phyloP scores from a whole-genome alignment of 2,329 filamentous ascomycete species.

The Rhytidhysteron rufulum region DNA sequence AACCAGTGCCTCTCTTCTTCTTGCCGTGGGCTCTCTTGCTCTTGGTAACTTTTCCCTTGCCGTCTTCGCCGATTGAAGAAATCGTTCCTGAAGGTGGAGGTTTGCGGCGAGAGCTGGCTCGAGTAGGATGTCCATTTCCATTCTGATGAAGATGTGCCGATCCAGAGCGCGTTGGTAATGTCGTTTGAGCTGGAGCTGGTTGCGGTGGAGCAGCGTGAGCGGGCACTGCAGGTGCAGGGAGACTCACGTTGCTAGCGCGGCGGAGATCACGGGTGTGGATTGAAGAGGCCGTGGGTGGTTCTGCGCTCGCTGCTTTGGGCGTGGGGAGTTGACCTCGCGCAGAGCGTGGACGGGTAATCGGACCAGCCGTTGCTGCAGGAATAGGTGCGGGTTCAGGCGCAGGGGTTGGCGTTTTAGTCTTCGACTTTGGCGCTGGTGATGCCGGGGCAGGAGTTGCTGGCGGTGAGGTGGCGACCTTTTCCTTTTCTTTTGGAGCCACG shows the following conservation, averaged over 20 bases:
- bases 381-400: constrained; percentile 2
- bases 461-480: too few relatives aligned
- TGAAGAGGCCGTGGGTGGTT: constrained; percentile 40
- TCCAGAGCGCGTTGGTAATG: too few relatives aligned
- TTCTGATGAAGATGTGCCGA: too few relatives aligned
- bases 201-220: constrained; percentile 3
- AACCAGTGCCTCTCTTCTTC: constrained; percentile 8
- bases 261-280: constrained; percentile 36
- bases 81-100: constrained; percentile 67
- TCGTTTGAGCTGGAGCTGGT: too few relatives aligned
- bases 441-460: constrained; percentile 20
- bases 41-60: constrained; percentile 63
- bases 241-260: constrained; percentile 44
- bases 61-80: constrained; percentile 58
- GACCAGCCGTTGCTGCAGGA: constrained; percentile 9
- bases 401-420: constrained; percentile 11
- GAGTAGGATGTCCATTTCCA: too few relatives aligned
- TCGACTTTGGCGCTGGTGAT: constrained; percentile 15
- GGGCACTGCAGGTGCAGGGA: constrained; percentile 28
- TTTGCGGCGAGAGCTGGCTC: constrained; percentile 54
- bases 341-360: constrained; percentile 29
- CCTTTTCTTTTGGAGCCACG: constrained; percentile 24
- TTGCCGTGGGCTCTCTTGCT: constrained; percentile 57
- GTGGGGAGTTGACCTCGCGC: constrained; percentile 36
- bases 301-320: constrained; percentile 47